Evolutionary conservation across 2,329 filamentous ascomycete genomes (phyloP).

Genomic region (Septoria petroselini): DNA sequence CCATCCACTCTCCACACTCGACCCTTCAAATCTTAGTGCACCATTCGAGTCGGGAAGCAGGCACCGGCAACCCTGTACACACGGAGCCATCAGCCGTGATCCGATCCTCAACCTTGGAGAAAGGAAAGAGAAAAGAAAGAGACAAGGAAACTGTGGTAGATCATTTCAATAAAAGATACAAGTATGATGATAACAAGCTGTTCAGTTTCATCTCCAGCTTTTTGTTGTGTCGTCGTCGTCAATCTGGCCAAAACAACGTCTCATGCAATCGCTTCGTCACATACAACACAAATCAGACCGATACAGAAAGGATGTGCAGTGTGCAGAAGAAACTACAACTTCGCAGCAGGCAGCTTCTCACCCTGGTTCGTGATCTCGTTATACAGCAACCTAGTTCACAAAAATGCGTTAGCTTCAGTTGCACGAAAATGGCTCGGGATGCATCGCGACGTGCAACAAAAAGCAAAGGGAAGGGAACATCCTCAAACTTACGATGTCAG

Average conservation of each 20-base stretch:
- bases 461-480: too few relatives aligned
- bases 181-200: background rate
- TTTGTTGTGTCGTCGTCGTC: too few relatives aligned
- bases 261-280: background rate
- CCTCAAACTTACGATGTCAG: conserved; percentile 75
- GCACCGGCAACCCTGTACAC: background rate
- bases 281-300: background rate
- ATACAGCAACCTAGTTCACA: conserved; percentile 71
- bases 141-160: too few relatives aligned
- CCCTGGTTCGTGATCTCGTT: conserved; percentile 80
- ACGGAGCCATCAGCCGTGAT: too few relatives aligned
- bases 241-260: too few relatives aligned
- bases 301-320: too few relatives aligned
- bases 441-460: too few relatives aligned
- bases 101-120: too few relatives aligned
- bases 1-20: too few relatives aligned
- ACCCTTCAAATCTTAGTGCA: too few relatives aligned
- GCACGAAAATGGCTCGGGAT: conserved; percentile 21
- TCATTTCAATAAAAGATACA: background rate
- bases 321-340: conserved; percentile 34
- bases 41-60: conserved; percentile 3
- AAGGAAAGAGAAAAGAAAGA: too few relatives aligned
- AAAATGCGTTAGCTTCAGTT: conserved; percentile 2
- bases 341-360: conserved; percentile 54
- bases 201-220: too few relatives aligned